Conservation (phyloP, 495 filamentous ascomycete species). For the Penicillium roqueforti region DNA sequence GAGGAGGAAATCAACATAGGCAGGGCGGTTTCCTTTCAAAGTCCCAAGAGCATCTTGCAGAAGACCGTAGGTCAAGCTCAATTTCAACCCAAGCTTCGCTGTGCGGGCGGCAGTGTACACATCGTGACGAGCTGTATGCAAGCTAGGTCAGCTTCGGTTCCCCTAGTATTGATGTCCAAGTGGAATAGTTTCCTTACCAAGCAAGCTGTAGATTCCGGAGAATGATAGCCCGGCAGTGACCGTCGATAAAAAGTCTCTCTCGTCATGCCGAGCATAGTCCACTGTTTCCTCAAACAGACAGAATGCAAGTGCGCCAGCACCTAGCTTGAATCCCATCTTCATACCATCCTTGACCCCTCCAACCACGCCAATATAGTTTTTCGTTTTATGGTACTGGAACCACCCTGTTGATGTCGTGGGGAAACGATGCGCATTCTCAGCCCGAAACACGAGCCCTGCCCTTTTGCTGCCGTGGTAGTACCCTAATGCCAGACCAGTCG, state of each 20-base stretch:
- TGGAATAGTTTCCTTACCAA: conserved; percentile 55
- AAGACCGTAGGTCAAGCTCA: conserved; percentile 77
- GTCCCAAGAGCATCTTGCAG: conserved; percentile 66
- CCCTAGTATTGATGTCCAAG: neutral
- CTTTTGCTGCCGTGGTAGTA: conserved; percentile 65
- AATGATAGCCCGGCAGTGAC: conserved; percentile 75
- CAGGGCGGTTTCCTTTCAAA: conserved; percentile 61
- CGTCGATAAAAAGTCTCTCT: conserved; percentile 67
- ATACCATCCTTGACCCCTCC: conserved; percentile 73
- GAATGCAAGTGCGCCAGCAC: conserved; percentile 62
- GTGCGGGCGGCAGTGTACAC: conserved; percentile 78
- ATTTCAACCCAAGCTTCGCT: conserved; percentile 70
- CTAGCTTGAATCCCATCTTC: conserved; percentile 67
- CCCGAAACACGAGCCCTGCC: conserved; percentile 77
- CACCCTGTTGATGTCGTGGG: conserved; percentile 77
- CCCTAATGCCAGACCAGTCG: conserved; percentile 65
- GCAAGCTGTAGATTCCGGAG: conserved; percentile 79
- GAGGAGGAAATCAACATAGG: conserved; percentile 66
- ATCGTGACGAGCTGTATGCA: conserved; percentile 66
- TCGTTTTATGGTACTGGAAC: conserved; percentile 97
- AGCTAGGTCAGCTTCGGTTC: conserved; percentile 13
- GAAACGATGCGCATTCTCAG: conserved; percentile 90
- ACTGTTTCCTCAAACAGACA: conserved; percentile 77
- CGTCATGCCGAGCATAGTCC: conserved; percentile 65
- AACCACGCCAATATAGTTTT: conserved; percentile 79